Evolutionary conservation across 106 monocot genomes (phyloP).

Genomic region (Triglochin maritima): DNA sequence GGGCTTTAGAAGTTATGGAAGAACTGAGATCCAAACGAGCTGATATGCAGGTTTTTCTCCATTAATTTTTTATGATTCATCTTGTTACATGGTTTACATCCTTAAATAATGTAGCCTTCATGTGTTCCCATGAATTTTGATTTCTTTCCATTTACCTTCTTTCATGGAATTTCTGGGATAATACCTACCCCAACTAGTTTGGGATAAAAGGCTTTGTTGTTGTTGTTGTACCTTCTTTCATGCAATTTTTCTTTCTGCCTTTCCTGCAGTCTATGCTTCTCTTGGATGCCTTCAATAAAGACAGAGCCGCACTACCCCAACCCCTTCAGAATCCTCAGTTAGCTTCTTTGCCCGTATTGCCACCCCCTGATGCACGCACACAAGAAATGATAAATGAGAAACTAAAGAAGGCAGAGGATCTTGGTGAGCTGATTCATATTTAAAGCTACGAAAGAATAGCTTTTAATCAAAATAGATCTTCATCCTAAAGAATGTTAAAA

Average conservation of each 20-base stretch:
- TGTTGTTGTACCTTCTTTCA: background rate
- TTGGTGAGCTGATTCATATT: slow-evolving; percentile 31
- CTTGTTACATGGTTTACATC: background rate
- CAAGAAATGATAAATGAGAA: slow-evolving; percentile 96
- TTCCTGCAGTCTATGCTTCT: slow-evolving; percentile 61
- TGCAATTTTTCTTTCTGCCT: background rate
- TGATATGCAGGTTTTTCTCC: slow-evolving; percentile 62
- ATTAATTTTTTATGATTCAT: slow-evolving; percentile 2
- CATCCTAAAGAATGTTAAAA: too few species aligned
- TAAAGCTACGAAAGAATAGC: too few species aligned
- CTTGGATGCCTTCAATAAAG: slow-evolving; percentile 94
- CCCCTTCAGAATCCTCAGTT: slow-evolving; percentile 49
- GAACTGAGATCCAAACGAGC: slow-evolving; percentile 79
- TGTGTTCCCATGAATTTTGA: background rate
- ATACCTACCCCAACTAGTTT: background rate
- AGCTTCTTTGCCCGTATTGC: slow-evolving; percentile 28
- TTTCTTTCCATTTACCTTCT: background rate
- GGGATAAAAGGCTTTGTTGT: too few species aligned
- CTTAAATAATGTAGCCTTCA: background rate
- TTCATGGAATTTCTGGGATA: background rate
- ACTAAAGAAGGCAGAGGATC: slow-evolving; percentile 77
- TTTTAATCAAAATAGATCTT: too few species aligned
- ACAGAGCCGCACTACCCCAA: slow-evolving; percentile 65
- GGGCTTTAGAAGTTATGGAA: slow-evolving; percentile 63
- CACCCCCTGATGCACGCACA: slow-evolving; percentile 70